A percentile compares a stretch with the other conserved stretches of the same genome.
phyloP scores from a whole-genome alignment of 805 yeast genomes.

The Ogataea ramenticola region DNA sequence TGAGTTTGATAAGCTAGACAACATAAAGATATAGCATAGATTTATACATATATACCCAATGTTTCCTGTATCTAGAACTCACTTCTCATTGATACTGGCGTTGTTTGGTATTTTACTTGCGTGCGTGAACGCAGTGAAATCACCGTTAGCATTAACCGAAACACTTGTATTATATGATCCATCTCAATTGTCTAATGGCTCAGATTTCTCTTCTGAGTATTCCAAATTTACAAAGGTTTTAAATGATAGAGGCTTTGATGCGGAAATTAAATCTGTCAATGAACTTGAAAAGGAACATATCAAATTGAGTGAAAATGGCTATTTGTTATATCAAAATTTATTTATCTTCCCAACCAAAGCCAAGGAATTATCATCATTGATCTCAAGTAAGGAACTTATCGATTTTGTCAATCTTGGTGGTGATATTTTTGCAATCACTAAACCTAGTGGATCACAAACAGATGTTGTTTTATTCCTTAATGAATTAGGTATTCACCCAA shows the following conservation, averaged over 20 bases:
- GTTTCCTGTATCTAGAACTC: background rate
- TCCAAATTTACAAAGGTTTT: conserved; percentile 16
- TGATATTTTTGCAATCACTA: conserved; percentile 58
- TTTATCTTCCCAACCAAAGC: conserved; percentile 53
- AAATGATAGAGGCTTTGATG: conserved; percentile 7
- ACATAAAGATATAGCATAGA: background rate
- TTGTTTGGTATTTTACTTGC: conserved; percentile 1
- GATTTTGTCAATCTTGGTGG: conserved; percentile 65
- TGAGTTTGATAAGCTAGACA: too few relatives aligned
- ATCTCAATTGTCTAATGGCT: conserved; percentile 2
- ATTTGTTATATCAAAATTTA: conserved; percentile 45
- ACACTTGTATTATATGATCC: conserved; percentile 19
- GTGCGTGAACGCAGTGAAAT: conserved; percentile 5
- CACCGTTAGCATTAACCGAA: conserved; percentile 13
- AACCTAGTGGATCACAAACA: conserved; percentile 47
- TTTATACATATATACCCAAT: background rate
- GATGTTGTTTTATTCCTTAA: conserved; percentile 59
- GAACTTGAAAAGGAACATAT: conserved; percentile 6
- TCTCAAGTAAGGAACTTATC: conserved; percentile 44
- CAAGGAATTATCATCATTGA: conserved; percentile 29
- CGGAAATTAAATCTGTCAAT: conserved; percentile 13
- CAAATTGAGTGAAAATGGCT: conserved; percentile 33
- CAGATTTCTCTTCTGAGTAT: conserved; percentile 13
- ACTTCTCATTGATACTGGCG: background rate
- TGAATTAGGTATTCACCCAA: conserved; percentile 77